These are phyloP conservation scores for Hygrophoropsis aurantiaca DNA, from an alignment of 768 basidiomycete species.

Conservation along the genomic window DNA sequence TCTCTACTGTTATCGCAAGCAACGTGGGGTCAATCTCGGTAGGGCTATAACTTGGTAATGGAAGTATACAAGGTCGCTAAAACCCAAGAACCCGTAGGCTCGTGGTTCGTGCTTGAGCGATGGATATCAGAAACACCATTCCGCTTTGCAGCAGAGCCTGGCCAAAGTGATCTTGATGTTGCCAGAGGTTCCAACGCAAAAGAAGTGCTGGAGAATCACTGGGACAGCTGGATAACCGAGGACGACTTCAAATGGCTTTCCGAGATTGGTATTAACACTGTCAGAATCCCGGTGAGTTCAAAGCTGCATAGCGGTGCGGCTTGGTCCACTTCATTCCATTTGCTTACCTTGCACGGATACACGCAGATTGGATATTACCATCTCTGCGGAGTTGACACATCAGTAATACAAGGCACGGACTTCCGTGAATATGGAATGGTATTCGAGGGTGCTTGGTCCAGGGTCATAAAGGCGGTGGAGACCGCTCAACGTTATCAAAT, in stretches of 20 bases:
- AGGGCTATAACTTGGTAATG: slow-evolving; percentile 21
- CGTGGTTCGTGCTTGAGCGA: slow-evolving; percentile 77
- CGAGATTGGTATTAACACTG: slow-evolving; percentile 54
- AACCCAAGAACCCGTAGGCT: slow-evolving; percentile 42
- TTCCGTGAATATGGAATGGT: slow-evolving; percentile 52
- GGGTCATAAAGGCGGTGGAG: slow-evolving; percentile 59
- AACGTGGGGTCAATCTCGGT: slow-evolving; percentile 84
- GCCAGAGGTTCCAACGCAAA: slow-evolving; percentile 52
- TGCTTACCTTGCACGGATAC: slow-evolving; percentile 1
- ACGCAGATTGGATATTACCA: slow-evolving; percentile 74
- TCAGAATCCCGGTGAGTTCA: slow-evolving; percentile 61
- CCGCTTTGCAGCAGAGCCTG: slow-evolving; percentile 47
- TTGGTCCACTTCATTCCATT: slow-evolving; percentile 28
- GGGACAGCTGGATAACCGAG: slow-evolving; percentile 55
- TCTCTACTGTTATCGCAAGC: slow-evolving; percentile 63
- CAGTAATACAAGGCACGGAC: slow-evolving; percentile 63
- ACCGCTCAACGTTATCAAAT: slow-evolving; percentile 56
- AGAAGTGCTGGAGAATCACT: slow-evolving; percentile 42
- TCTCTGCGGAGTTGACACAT: slow-evolving; percentile 55
- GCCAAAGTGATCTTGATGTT: slow-evolving; percentile 69
- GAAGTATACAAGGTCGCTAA: slow-evolving; percentile 4
- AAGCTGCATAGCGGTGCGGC: slow-evolving; percentile 47
- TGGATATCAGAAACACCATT: slow-evolving; percentile 73
- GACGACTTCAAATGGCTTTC: slow-evolving; percentile 57
- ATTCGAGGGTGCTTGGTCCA: slow-evolving; percentile 66